Base-by-base conservation (phyloP, 2,329 filamentous ascomycete species). In the Fusarium paranaense region DNA sequence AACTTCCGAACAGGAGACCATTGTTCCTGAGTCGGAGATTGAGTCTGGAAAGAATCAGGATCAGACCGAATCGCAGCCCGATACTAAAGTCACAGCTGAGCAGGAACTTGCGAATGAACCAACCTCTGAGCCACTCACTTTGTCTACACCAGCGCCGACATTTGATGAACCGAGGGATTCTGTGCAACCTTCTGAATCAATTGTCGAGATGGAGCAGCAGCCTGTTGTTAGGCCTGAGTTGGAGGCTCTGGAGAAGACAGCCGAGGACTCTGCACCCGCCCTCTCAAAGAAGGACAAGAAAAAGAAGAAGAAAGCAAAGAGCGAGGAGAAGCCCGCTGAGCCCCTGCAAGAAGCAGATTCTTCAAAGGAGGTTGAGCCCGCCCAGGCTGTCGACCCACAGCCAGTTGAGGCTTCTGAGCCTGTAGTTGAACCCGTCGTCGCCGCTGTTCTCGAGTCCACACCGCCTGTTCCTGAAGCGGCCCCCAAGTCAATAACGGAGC, bases 241-340 rank as follows among this genome's bases (percentile, higher is more conserved):
- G 27, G 63, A 70, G 10, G 7, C 18, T n/a, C 7, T 40, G n/a
- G 61, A 67, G 40, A 50, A 70, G 20, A 38, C 57, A 27, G 32
- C 37, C 14, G 65, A 70, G 37, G 61, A 71, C 8, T 42, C 33
- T 11, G 35, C 45, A 6, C 32, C 50, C 58, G 45, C 61, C 30
- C 56, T 66, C 42, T 72, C 66, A 2, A 76, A 74, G 62, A 76
- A 78, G 33, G 65, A 74, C 30, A 81, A 79, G 52, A 79, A 78
- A 38, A 71, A 70, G 50, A 66, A 66, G 37, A 68, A 66, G 54
- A 67, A 66, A 33, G 27, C 27, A 42, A 64, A 67, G 64, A 54
- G 30, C 22, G 72, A 59, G 27, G 37, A n/a, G n/a, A 63, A 62
- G 52, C 37, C 37, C 8, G 6, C n/a, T 30, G 69, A 64, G 47